Percentiles rank a stretch among this genome's conserved stretches.
phyloP scores from a whole-genome alignment of 2,329 filamentous ascomycete genomes.

The Ceratocystis cubensis region DNA sequence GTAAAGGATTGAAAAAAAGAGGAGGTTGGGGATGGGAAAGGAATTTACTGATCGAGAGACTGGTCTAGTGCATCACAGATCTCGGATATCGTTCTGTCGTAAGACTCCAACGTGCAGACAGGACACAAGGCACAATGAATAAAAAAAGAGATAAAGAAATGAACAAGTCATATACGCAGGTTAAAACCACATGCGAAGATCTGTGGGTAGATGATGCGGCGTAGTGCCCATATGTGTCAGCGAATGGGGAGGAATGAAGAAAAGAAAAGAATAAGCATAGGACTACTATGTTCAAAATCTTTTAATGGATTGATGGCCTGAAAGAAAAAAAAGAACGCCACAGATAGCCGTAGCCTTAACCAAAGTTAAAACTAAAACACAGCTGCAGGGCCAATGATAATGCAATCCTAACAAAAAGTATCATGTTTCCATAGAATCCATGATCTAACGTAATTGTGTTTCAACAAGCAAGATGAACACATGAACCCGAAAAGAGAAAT shows the following conservation, averaged over 20 bases:
- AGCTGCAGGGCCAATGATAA: not conserved
- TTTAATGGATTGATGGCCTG: not conserved
- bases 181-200: conserved; percentile 1
- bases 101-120: not conserved
- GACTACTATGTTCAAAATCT: not conserved
- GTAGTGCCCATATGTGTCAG: conserved; percentile 35
- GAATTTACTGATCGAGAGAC: not conserved
- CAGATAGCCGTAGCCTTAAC: not conserved
- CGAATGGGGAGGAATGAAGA: not conserved
- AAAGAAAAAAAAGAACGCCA: not conserved
- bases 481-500: not conserved
- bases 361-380: not conserved
- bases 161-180: conserved; percentile 1
- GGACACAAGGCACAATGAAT: not conserved
- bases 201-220: conserved; percentile 24
- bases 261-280: not conserved
- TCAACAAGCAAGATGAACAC: not conserved
- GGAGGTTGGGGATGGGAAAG: not conserved
- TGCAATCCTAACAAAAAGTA: not conserved
- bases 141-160: conserved; percentile 6
- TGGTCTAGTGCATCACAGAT: not conserved
- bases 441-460: not conserved
- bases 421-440: not conserved
- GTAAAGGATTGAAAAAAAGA: not conserved
- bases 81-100: conserved; percentile 5